A percentile compares a stretch with the other conserved stretches of the same genome.
These are phyloP conservation scores for Helianthus tuberosus DNA, from an alignment of 129 eudicot genomes.

Conservation along the genomic window DNA sequence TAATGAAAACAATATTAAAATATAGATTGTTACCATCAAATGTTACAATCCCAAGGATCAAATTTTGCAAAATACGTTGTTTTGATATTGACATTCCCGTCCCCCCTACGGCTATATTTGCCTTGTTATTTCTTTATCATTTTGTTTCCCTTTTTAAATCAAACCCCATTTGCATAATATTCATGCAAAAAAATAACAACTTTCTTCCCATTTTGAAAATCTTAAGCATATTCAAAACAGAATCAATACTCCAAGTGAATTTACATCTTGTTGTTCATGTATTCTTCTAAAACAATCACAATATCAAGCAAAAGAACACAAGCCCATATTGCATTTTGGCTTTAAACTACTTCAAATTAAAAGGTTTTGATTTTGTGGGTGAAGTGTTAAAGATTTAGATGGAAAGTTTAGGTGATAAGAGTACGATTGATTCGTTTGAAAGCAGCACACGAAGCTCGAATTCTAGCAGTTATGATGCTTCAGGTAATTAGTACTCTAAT, in stretches of 20 bases:
- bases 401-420: conserved; percentile 35
- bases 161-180: too few relatives aligned
- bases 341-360: not conserved
- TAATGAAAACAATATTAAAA: not conserved
- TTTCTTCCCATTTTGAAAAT: too few relatives aligned
- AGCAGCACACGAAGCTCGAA: conserved; percentile 42
- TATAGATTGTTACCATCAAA: conserved; percentile 23
- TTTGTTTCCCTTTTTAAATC: too few relatives aligned
- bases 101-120: conserved; percentile 53
- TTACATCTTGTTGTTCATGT: not conserved
- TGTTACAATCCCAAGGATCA: conserved; percentile 12
- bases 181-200: too few relatives aligned
- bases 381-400: conserved; percentile 16
- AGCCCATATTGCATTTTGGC: too few relatives aligned
- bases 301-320: too few relatives aligned
- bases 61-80: conserved; percentile 1
- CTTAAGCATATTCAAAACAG: too few relatives aligned
- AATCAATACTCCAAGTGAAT: too few relatives aligned
- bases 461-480: conserved; percentile 46
- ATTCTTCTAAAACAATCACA: too few relatives aligned
- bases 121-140: not conserved
- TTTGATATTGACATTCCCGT: conserved; percentile 50
- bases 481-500: conserved; percentile 48
- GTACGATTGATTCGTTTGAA: conserved; percentile 44
- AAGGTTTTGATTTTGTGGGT: not conserved